These are phyloP conservation scores for Helotiales sp. DNA, from an alignment of 2,329 filamentous ascomycete species.

Conservation along the genomic window DNA sequence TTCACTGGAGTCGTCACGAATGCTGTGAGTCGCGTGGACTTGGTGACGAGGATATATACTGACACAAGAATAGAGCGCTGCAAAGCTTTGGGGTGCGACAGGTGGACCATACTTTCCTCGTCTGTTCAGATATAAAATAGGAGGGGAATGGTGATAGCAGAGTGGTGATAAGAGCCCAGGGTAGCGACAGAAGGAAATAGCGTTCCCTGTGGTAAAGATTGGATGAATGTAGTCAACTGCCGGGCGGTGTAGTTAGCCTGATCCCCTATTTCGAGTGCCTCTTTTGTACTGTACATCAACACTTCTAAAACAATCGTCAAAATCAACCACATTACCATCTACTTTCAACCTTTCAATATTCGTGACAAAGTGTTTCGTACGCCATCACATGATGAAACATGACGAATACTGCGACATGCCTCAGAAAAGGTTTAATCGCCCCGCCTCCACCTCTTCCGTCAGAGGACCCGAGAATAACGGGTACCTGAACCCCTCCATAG, in stretches of 20 bases:
- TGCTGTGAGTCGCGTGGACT: conserved; percentile 37
- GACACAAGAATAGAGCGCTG: conserved; percentile 34
- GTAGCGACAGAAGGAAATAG: neutral
- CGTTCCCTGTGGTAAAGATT: too few relatives aligned
- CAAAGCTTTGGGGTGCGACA: conserved; percentile 50
- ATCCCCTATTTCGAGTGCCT: neutral
- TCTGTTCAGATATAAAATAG: conserved; percentile 52
- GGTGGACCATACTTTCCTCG: conserved; percentile 48
- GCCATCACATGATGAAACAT: neutral
- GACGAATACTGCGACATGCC: neutral
- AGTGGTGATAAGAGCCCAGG: neutral
- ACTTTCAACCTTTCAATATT: too few relatives aligned
- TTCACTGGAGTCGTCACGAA: conserved; percentile 47
- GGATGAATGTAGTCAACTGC: too few relatives aligned
- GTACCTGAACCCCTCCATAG: neutral
- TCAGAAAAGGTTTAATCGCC: neutral
- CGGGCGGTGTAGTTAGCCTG: neutral
- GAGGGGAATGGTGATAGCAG: conserved; percentile 46
- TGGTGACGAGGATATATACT: neutral
- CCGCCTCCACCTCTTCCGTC: neutral
- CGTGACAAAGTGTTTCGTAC: neutral
- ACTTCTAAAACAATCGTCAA: neutral
- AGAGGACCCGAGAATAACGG: neutral
- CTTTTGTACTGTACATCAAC: neutral
- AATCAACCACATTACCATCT: neutral